Evolutionary conservation across 306 rosid genomes (phyloP).

Genomic region (Purshia tridentata): DNA sequence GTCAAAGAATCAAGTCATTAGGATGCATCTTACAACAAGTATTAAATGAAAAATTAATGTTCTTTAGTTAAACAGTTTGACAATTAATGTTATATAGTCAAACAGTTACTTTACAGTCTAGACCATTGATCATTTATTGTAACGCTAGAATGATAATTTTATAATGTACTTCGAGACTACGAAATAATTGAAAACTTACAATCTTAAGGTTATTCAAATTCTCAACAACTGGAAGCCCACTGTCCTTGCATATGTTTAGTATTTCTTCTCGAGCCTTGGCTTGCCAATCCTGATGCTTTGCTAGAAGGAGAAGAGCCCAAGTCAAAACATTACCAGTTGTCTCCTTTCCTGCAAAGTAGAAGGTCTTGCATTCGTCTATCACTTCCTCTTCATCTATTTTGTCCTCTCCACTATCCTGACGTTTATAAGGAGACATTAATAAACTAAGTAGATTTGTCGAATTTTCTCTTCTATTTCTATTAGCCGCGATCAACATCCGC

Average conservation of each 20-base stretch:
- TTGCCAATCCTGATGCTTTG: conserved; percentile 70
- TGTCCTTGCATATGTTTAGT: conserved; percentile 28
- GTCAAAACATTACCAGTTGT: conserved; percentile 69
- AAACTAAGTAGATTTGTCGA: conserved; percentile 47
- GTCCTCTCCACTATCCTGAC: conserved; percentile 56
- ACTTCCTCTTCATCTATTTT: conserved; percentile 50
- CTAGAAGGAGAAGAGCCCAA: conserved; percentile 65
- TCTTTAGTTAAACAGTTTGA: too few species aligned
- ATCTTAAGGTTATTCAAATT: conserved; percentile 56
- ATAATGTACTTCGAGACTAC: too few species aligned
- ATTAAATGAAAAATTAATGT: too few species aligned
- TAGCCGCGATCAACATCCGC: conserved; percentile 41
- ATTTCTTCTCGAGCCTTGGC: conserved; percentile 66
- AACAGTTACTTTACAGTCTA: too few species aligned
- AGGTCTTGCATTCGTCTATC: conserved; percentile 72
- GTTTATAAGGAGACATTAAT: conserved; percentile 49
- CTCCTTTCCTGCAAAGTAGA: conserved; percentile 81
- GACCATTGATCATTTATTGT: too few species aligned
- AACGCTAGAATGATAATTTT: too few species aligned
- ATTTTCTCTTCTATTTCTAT: conserved; percentile 34
- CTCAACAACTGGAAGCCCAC: conserved; percentile 37
- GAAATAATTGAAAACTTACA: conserved; percentile 53
- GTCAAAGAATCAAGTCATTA: too few species aligned
- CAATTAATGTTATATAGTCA: too few species aligned
- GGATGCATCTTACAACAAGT: too few species aligned